A percentile compares a stretch with the other conserved stretches of the same genome.
Conservation (phyloP, 2,329 filamentous ascomycete genomes). For the Daldinia eschscholtzii region DNA sequence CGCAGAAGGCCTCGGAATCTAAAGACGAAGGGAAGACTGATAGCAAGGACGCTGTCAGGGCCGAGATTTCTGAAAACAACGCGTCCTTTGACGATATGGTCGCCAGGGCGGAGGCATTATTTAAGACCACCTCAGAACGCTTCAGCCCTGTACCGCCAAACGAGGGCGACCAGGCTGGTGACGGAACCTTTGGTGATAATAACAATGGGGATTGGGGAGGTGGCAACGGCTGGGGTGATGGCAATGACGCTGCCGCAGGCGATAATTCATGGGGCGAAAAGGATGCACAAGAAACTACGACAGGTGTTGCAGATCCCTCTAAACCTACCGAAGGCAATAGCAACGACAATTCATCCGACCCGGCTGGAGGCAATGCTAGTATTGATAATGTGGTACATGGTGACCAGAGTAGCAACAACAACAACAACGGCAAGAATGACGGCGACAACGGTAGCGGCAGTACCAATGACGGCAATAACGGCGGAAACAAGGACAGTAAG, state of each 20-base stretch:
- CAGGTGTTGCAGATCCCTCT: neutral
- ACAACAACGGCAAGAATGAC: conserved; percentile 14
- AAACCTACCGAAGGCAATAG: neutral
- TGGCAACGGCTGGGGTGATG: neutral
- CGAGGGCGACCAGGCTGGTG: neutral
- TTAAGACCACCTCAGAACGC: conserved; percentile 1
- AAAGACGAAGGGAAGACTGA: conserved; percentile 28
- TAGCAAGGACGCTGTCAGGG: conserved; percentile 10
- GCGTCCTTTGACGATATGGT: neutral
- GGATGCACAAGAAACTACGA: neutral
- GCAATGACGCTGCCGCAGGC: neutral
- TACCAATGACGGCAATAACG: neutral
- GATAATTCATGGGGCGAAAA: conserved; percentile 8
- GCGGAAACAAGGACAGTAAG: neutral
- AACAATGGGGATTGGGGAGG: neutral
- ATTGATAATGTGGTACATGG: conserved; percentile 2
- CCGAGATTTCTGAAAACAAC: too few relatives aligned
- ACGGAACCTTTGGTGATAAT: neutral
- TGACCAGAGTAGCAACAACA: conserved; percentile 16
- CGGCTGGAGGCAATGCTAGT: conserved; percentile 18
- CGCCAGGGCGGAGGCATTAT: neutral
- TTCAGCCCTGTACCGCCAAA: conserved; percentile 3
- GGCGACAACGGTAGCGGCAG: conserved; percentile 6
- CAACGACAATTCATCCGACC: conserved; percentile 6
- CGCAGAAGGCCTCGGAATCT: conserved; percentile 26